Evolutionary conservation across 2,329 filamentous ascomycete genomes (phyloP), one percentile per base, ranked within the genome.

Genomic region (Ascochyta lentis): DNA sequence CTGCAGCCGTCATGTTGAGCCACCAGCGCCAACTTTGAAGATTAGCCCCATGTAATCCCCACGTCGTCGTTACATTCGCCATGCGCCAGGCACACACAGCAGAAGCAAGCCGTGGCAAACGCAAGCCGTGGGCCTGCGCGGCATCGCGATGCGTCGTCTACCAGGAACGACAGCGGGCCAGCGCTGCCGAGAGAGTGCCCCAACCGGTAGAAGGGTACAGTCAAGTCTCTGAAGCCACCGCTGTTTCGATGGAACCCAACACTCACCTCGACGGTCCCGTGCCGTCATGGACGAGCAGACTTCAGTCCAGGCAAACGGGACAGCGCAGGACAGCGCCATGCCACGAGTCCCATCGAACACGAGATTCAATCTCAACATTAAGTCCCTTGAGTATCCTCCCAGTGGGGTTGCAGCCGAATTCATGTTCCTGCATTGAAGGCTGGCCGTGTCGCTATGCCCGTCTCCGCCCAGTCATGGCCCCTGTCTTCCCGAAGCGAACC

Each of bases 401-500:
- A 15, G 53, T 51, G 53, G 53, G 47, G 53, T 43, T 43, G 41
- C 42, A 40, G 31, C 47, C 22, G 33, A 43, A 47, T 46, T 38
- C 37, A 48, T 56, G 53, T 65, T 63, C 56, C 56, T 63, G 59
- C 61, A 58, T 61, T 31, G 41, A 43, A 48, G 42, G 42, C 38
- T 56, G 51, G 24, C 51, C 54, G 47, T 51, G 42, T 56, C 41
- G 46, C 55, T 27, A 23, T 49, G 42, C 49, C 19, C 46, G 27
- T 40, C 43, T 19, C 16, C 12, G 31, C 37, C 62, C 59, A 64
- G 61, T 62, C 23, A 41, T 29, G 44, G 12, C 42, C 50, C 40
- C 42, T 31, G 49, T 49, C 44, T 41, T 26, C 29, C 46, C 45
- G 53, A 64, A 53, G 57, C 65, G 62, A 61, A 55, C 46, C 60